A percentile compares a stretch with the other conserved stretches of the same genome.
Conservation (phyloP, 2,329 filamentous ascomycete genomes). For the Fusarium heterosporum region DNA sequence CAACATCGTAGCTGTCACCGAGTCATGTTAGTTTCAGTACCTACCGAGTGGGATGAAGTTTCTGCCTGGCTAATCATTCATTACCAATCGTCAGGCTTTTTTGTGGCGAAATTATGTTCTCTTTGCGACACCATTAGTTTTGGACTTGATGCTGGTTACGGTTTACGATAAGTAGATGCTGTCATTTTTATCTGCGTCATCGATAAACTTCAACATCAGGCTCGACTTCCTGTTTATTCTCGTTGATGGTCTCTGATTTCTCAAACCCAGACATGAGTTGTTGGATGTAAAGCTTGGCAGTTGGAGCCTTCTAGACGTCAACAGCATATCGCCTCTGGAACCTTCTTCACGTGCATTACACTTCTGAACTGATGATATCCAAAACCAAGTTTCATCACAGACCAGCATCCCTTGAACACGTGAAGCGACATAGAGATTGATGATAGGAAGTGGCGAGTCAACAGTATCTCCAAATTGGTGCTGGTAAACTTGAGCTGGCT, state of each 20-base stretch:
- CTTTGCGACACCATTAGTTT: slow-evolving; percentile 10
- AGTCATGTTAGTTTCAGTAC: background rate
- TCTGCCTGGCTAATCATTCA: background rate
- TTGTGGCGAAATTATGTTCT: background rate
- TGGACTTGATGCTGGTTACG: background rate
- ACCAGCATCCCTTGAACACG: too few species aligned
- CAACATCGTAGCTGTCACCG: background rate
- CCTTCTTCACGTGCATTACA: too few species aligned
- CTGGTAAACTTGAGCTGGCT: too few species aligned
- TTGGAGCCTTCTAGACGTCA: background rate
- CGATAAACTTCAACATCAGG: background rate
- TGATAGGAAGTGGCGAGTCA: too few species aligned
- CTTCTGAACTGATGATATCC: too few species aligned
- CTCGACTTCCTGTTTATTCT: background rate
- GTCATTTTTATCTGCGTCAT: background rate
- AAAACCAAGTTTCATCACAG: too few species aligned
- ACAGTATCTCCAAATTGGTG: too few species aligned
- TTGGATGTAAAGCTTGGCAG: background rate
- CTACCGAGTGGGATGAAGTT: background rate
- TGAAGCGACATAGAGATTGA: too few species aligned
- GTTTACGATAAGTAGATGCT: background rate
- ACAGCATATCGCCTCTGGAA: background rate
- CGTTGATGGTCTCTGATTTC: background rate
- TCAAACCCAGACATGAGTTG: background rate
- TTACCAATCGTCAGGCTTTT: background rate